Evolutionary conservation across 441 rosid species (phyloP), one percentile per base, ranked within the genome.

Genomic region (Erodium trifolium): DNA sequence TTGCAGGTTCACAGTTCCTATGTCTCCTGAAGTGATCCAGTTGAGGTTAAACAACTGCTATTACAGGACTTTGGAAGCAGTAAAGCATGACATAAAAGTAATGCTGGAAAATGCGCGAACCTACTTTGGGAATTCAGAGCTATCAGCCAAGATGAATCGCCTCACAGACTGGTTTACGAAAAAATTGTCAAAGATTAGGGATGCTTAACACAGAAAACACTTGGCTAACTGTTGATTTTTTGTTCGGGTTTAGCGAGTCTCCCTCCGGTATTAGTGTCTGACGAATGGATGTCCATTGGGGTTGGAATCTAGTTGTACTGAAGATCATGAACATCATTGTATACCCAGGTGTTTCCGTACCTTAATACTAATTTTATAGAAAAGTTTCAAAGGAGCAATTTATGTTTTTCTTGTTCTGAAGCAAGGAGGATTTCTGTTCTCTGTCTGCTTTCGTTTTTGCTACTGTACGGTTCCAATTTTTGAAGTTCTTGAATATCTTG

Each of bases 1-100:
- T 75, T 18, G 77, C 96, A 89, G 92, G 85, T 89, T 85, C 73
- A 86, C 92, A 5, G 90, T 87, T 70, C 86, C 90, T 14, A 67
- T 89, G 72, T 81, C 79, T 77, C 92, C 92, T 0, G 86, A 81
- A 71, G 75, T 87, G 78, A 85, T 89, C 74, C 86, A 77, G 73
- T 70, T 64, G 79, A 87, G 95, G 80, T 69, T 89, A 77, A 80
- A 75, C 80, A 89, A 79, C 68, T 74, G 80, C 72, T 89, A 89
- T 72, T 89, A 87, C 73, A 82, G 95, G 75, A 87, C 80, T 41
- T 53, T 76, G 16, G 87, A 83, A 59, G 88, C 89, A 0, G 84
- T 81, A 70, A 81, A 82, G 77, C 85, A 82, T 69, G 92, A 89
- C 76, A 57, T 87, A 65, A 72, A 39, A 5, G 79, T 81, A 71